Evolutionary conservation across 108 stramenopile species (phyloP).

Genomic region (Nitzschia sp.): DNA sequence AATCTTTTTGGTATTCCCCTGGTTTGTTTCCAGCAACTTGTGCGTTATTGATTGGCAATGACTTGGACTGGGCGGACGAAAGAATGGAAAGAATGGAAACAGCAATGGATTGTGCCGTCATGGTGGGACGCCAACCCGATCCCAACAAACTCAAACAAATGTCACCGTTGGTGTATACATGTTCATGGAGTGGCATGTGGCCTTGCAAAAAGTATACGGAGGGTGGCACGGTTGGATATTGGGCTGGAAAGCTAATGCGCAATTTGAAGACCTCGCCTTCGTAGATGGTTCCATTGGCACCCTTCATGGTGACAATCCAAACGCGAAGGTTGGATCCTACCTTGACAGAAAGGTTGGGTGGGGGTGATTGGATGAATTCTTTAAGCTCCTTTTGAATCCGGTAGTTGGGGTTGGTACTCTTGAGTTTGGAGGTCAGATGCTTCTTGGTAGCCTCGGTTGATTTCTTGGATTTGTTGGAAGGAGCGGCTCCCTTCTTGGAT

Average conservation of each 20-base stretch:
- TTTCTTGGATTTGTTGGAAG: conserved; percentile 23
- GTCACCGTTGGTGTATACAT: conserved; percentile 98
- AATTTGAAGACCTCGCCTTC: conserved; percentile 93
- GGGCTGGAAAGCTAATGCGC: conserved; percentile 75
- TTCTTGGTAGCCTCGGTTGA: conserved; percentile 52
- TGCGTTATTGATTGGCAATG: conserved; percentile 92
- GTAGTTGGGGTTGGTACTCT: conserved; percentile 74
- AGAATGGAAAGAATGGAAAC: conserved; percentile 90
- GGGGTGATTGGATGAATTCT: conserved; percentile 79
- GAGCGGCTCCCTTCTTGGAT: conserved; percentile 16
- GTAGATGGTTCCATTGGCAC: conserved; percentile 82
- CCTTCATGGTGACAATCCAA: conserved; percentile 90
- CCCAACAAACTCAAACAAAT: conserved; percentile 94
- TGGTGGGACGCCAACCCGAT: conserved; percentile 93
- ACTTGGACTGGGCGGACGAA: conserved; percentile 85
- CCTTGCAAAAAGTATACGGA: conserved; percentile 89
- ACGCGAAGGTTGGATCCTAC: conserved; percentile 86
- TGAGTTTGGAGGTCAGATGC: conserved; percentile 53
- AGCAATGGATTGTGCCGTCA: conserved; percentile 92
- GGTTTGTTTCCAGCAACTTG: conserved; percentile 83
- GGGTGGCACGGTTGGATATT: conserved; percentile 92
- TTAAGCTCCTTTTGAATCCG: conserved; percentile 87
- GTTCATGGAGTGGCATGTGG: conserved; percentile 69
- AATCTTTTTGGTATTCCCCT: conserved; percentile 89
- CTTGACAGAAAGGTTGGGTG: conserved; percentile 78